Base-by-base conservation (phyloP, 345 rosid species). In the Hibiscus trionum region DNA sequence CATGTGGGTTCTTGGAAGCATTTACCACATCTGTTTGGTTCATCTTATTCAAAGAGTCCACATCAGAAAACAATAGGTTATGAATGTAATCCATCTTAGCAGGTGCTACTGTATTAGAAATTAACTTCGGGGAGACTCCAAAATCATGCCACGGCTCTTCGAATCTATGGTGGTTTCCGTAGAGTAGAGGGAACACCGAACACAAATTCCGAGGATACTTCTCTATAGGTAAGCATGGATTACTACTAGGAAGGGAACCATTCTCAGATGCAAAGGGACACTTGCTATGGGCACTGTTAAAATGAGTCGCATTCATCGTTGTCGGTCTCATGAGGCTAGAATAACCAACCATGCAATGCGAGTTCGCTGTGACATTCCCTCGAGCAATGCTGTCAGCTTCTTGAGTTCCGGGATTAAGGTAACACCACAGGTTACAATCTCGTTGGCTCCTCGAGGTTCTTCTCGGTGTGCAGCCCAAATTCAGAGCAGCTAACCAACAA, bases 151-250 rank as follows among this genome's bases (percentile, higher is more conserved):
- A 72, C 5, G 66, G 33, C 75, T 74, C 83, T 35, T 82, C 82
- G 66, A 29, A 44, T 31, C 68, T 73, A 10, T 72, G 69, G 77
- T 61, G 53, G 72, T 53, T 67, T 49, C 84, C 85, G 70, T 77
- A 73, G 75, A 80, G 77, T 72, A 86, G 78, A 15, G 91, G 88
- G 70, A 82, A 85, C 55, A 77, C 84, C 0, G 89, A 78, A 73
- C 58, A 65, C 7, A 60, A 27, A 69, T 56, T 73, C 2, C 73
- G 66, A 58, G 82, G 77, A 66, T 39, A 66, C 79, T 66, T 72
- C 73, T 67, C 81, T 73, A 69, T 0, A 21, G 66, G 61, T 5
- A 76, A 55, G 42, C 63, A 17, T 39, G 19, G 77, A 66, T 71
- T 77, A 64, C 16, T 29, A 52, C 57, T 52, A 39, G 72, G 69